Percentiles rank a stretch among this genome's conserved stretches.
Conservation (phyloP, 768 basidiomycete genomes). For the Exidia glandulosa region DNA sequence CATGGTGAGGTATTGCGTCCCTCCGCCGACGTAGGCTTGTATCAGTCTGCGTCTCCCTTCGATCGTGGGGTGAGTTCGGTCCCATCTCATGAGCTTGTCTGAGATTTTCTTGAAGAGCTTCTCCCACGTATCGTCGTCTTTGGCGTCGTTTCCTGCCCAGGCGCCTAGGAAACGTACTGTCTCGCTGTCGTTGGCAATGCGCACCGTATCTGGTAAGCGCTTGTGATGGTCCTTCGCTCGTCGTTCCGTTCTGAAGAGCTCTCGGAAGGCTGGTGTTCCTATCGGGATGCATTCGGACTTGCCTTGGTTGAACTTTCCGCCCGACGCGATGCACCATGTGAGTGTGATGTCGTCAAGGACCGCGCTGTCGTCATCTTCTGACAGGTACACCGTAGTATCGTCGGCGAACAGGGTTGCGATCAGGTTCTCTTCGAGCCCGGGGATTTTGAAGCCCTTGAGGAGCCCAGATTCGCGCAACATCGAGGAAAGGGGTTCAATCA, state of each 20-base stretch:
- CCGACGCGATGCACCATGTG: constrained; percentile 28
- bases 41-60: constrained; percentile 16
- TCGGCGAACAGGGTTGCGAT: constrained; percentile 29
- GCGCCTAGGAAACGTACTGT: constrained; percentile 22
- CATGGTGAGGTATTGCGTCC: constrained; percentile 23
- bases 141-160: constrained; percentile 18
- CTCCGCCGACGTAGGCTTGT: constrained; percentile 18
- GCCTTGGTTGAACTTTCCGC: constrained; percentile 28
- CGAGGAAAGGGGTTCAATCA: constrained; percentile 29
- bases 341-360: constrained; percentile 19
- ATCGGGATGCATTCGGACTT: constrained; percentile 32
- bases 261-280: constrained; percentile 6
- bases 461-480: constrained; percentile 16
- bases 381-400: constrained; percentile 28
- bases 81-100: constrained; percentile 14
- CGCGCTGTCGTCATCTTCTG: constrained; percentile 15
- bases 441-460: constrained; percentile 12
- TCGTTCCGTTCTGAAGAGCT: background rate
- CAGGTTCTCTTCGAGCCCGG: constrained; percentile 7
- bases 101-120: constrained; percentile 18
- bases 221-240: background rate
- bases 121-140: constrained; percentile 15
- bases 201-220: constrained; percentile 9
- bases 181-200: constrained; percentile 20
- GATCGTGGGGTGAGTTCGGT: constrained; percentile 17